phyloP scores from a whole-genome alignment of 2,329 filamentous ascomycete species.

The Bretziella fagacearum region DNA sequence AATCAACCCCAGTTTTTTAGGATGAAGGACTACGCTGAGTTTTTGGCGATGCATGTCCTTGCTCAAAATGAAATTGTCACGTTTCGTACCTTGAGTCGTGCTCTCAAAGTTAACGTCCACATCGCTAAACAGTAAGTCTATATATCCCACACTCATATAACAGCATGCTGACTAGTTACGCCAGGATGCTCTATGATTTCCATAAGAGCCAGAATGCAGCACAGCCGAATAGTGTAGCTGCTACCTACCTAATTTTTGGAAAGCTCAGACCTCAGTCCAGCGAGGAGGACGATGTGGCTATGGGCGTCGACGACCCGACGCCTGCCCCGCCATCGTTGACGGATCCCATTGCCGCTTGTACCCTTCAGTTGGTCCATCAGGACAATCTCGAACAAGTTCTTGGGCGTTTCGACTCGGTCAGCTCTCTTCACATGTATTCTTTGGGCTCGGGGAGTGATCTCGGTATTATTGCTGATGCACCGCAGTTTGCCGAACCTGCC shows the following conservation, averaged over 20 bases:
- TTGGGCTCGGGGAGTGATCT: slow-evolving; percentile 28
- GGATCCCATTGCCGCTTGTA: slow-evolving; percentile 36
- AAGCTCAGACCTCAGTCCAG: slow-evolving; percentile 30
- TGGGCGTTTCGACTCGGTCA: slow-evolving; percentile 51
- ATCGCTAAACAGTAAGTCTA: slow-evolving; percentile 63
- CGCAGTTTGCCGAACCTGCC: background rate
- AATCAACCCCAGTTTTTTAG: background rate
- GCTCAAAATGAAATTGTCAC: slow-evolving; percentile 65
- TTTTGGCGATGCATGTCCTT: slow-evolving; percentile 58
- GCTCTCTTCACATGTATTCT: slow-evolving; percentile 64
- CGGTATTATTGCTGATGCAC: slow-evolving; percentile 6
- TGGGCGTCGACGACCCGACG: slow-evolving; percentile 33
- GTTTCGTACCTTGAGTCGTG: slow-evolving; percentile 70
- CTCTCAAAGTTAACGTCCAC: slow-evolving; percentile 69
- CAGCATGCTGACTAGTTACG: background rate
- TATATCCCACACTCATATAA: background rate
- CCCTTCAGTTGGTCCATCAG: slow-evolving; percentile 52
- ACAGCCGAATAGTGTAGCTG: slow-evolving; percentile 59
- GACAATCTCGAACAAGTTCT: slow-evolving; percentile 54
- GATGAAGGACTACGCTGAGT: slow-evolving; percentile 51
- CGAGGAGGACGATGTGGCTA: slow-evolving; percentile 49
- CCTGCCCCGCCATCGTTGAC: slow-evolving; percentile 21
- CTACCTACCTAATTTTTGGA: slow-evolving; percentile 80
- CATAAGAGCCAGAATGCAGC: slow-evolving; percentile 61
- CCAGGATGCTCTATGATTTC: slow-evolving; percentile 75